A percentile compares a stretch with the other conserved stretches of the same genome.
Conservation (phyloP, 1,284 basidiomycete species). For the Singerocomus inundabilis region DNA sequence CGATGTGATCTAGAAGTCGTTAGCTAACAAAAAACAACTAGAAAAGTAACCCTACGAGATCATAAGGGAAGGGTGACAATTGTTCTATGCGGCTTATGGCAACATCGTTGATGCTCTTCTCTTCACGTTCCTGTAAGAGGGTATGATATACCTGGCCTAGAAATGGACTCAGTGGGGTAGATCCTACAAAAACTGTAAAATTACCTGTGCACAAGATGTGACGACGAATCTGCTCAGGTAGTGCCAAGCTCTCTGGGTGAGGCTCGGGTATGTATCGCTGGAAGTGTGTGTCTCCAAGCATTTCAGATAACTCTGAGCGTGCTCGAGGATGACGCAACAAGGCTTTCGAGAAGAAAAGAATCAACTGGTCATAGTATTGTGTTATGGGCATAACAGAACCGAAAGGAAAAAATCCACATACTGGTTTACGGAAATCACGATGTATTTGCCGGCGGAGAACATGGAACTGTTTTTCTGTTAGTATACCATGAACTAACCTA, state of each 20-base stretch:
- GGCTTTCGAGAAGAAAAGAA: constrained; percentile 96
- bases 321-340: constrained; percentile 92
- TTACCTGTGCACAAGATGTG: constrained; percentile 86
- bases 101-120: constrained; percentile 86
- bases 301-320: constrained; percentile 84
- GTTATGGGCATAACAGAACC: background rate
- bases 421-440: constrained; percentile 95
- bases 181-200: constrained; percentile 5
- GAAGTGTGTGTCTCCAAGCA: constrained; percentile 89
- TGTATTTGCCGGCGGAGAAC: constrained; percentile 93
- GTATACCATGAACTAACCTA: background rate
- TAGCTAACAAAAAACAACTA: background rate
- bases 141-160: constrained; percentile 92
- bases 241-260: constrained; percentile 67
- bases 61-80: constrained; percentile 94
- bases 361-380: constrained; percentile 49
- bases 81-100: constrained; percentile 96
- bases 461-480: constrained; percentile 65
- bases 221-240: constrained; percentile 84
- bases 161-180: constrained; percentile 7
- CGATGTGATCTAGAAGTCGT: constrained; percentile 61
- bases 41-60: constrained; percentile 54
- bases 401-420: constrained; percentile 33
- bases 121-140: constrained; percentile 86
- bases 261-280: constrained; percentile 90